These are phyloP conservation scores for Saccharomycopsis javanensis DNA, from an alignment of 805 yeast genomes.

Conservation along the genomic window DNA sequence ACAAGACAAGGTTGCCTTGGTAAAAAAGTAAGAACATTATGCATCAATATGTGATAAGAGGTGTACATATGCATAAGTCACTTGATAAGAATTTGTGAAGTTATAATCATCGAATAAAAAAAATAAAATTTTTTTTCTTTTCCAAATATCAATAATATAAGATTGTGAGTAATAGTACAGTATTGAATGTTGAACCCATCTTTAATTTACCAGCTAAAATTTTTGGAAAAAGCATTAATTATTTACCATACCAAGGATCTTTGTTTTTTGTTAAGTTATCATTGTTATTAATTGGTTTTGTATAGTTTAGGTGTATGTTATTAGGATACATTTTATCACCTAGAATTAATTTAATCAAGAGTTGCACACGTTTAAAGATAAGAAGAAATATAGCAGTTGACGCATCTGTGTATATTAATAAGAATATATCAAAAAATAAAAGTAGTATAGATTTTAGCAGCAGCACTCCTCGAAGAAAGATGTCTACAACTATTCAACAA, in stretches of 20 bases:
- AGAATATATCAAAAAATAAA: background rate
- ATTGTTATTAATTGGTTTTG: background rate
- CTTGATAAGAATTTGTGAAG: too few relatives aligned
- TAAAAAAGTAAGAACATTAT: too few relatives aligned
- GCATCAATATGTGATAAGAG: too few relatives aligned
- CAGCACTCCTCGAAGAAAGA: background rate
- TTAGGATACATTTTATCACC: background rate
- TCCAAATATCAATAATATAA: too few relatives aligned
- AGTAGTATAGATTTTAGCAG: background rate
- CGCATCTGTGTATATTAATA: background rate
- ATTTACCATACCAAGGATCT: background rate
- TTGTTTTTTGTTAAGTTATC: background rate
- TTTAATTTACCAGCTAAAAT: background rate
- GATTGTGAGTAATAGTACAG: background rate
- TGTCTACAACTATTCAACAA: constrained; percentile 3
- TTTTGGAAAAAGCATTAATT: too few relatives aligned
- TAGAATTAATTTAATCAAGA: background rate
- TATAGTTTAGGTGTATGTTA: background rate
- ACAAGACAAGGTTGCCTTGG: too few relatives aligned
- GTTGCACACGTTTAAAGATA: background rate
- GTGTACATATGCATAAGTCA: too few relatives aligned
- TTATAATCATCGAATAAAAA: too few relatives aligned
- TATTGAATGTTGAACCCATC: background rate
- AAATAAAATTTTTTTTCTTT: too few relatives aligned
- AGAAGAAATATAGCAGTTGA: background rate